These are phyloP conservation scores for Nepenthes mirabilis DNA, from an alignment of 148 eudicot genomes.

Conservation along the genomic window DNA sequence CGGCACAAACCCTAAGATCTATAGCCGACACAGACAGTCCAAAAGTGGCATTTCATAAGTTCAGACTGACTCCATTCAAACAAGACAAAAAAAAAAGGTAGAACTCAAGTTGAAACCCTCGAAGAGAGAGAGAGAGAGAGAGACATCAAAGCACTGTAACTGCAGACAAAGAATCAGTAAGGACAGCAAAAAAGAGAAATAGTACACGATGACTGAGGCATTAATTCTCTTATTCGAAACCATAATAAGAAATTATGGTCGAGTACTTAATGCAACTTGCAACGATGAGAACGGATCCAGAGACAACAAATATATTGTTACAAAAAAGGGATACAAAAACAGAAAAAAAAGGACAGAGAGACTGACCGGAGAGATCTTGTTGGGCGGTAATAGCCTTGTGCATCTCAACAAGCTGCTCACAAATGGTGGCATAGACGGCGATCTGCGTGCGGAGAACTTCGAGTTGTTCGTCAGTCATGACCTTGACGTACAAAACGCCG, in stretches of 20 bases:
- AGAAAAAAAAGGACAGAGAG: constrained; percentile 6
- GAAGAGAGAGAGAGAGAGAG: too few species aligned
- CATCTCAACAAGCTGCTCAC: constrained; percentile 74
- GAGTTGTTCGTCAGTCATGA: constrained; percentile 89
- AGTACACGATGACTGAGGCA: neutral
- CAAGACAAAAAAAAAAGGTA: too few species aligned
- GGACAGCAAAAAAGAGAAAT: too few species aligned
- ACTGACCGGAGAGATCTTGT: constrained; percentile 65
- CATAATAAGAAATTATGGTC: neutral
- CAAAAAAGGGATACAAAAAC: neutral
- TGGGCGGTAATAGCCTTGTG: constrained; percentile 66
- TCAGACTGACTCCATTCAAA: too few species aligned
- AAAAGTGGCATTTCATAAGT: too few species aligned
- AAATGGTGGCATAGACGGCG: constrained; percentile 71
- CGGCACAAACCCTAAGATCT: too few species aligned
- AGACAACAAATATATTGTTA: too few species aligned
- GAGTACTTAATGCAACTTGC: neutral
- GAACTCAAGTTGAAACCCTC: too few species aligned
- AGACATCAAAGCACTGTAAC: too few species aligned
- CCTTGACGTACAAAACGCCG: constrained; percentile 57
- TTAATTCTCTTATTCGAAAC: neutral
- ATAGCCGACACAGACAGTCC: too few species aligned
- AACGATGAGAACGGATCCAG: neutral
- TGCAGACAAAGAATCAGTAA: too few species aligned
- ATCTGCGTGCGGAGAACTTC: constrained; percentile 73